phyloP scores from a whole-genome alignment of 2,329 filamentous ascomycete genomes.

The Fusarium nematophilum region DNA sequence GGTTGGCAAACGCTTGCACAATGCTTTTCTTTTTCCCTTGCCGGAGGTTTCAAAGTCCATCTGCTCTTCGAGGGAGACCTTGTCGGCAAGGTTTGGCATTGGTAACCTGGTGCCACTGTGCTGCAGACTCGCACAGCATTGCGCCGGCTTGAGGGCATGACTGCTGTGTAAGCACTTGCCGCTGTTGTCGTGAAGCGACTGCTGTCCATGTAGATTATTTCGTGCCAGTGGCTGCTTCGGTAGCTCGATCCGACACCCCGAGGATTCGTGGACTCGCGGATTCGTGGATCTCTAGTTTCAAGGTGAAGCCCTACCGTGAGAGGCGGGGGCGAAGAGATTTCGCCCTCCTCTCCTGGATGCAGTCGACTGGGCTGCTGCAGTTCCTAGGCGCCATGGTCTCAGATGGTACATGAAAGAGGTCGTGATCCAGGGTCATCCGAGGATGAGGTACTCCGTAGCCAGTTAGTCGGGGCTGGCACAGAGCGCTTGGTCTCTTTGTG shows the following conservation, averaged over 20 bases:
- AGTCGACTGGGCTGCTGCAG: slow-evolving; percentile 16
- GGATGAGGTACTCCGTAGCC: not conserved
- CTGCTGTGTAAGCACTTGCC: slow-evolving; percentile 17
- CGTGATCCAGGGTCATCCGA: slow-evolving; percentile 7
- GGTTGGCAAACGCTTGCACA: slow-evolving; percentile 5
- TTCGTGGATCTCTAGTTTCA: slow-evolving; percentile 6
- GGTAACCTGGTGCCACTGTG: slow-evolving; percentile 13
- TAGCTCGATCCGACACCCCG: slow-evolving; percentile 12
- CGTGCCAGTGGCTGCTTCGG: slow-evolving; percentile 13
- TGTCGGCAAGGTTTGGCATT: slow-evolving; percentile 8
- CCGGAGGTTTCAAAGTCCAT: slow-evolving; percentile 12
- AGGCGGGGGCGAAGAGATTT: slow-evolving; percentile 7
- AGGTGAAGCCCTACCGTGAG: slow-evolving; percentile 19
- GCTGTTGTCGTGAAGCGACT: slow-evolving; percentile 5
- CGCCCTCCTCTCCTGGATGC: slow-evolving; percentile 5
- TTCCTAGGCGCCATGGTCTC: slow-evolving; percentile 28
- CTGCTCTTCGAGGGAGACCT: slow-evolving; percentile 15
- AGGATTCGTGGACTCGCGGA: too few relatives aligned
- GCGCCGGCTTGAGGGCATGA: slow-evolving; percentile 5
- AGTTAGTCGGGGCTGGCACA: not conserved
- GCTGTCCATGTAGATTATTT: slow-evolving; percentile 11
- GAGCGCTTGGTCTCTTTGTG: not conserved
- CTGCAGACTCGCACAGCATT: slow-evolving; percentile 25
- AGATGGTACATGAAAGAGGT: slow-evolving; percentile 10
- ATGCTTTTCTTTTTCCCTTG: slow-evolving; percentile 19